Evolutionary conservation across 371 early-diverging fungal genomes (phyloP).

Genomic region (Saksenaea vasiformis): DNA sequence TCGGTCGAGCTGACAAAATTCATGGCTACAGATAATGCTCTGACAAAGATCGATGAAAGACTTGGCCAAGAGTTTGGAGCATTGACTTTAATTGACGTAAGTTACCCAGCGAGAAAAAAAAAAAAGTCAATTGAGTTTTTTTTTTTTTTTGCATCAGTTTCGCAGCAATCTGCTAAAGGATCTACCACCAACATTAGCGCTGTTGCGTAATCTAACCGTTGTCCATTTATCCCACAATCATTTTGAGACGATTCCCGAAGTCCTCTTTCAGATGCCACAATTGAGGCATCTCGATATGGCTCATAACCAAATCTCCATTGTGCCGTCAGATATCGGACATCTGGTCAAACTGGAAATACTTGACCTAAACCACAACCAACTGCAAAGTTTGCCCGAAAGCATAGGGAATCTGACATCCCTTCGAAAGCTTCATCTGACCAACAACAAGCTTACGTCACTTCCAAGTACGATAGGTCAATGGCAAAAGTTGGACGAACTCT

Average conservation of each 20-base stretch:
- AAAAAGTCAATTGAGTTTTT: too few relatives aligned
- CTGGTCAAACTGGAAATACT: slow-evolving; percentile 50
- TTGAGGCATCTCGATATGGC: slow-evolving; percentile 53
- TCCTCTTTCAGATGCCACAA: slow-evolving; percentile 35
- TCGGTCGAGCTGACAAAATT: slow-evolving; percentile 67
- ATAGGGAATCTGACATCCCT: slow-evolving; percentile 45
- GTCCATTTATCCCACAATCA: slow-evolving; percentile 53
- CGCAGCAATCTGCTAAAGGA: slow-evolving; percentile 53
- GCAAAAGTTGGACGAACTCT: slow-evolving; percentile 52
- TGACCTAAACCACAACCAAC: slow-evolving; percentile 65
- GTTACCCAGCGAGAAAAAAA: too few relatives aligned
- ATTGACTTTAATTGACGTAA: slow-evolving; percentile 67
- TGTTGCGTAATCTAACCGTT: slow-evolving; percentile 43
- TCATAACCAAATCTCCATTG: slow-evolving; percentile 42
- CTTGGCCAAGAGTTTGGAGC: slow-evolving; percentile 66
- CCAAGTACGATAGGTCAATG: slow-evolving; percentile 39
- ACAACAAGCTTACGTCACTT: slow-evolving; percentile 54
- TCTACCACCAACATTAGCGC: slow-evolving; percentile 51
- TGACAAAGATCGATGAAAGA: slow-evolving; percentile 61
- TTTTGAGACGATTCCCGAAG: slow-evolving; percentile 47
- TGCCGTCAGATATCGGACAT: slow-evolving; percentile 34
- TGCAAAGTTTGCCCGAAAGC: slow-evolving; percentile 53
- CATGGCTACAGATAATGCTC: slow-evolving; percentile 67
- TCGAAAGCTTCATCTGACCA: slow-evolving; percentile 57
- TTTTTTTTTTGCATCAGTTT: slow-evolving; percentile 46